Base-by-base conservation (phyloP, 176 grass and related monocot species). In the Zizania latifolia region DNA sequence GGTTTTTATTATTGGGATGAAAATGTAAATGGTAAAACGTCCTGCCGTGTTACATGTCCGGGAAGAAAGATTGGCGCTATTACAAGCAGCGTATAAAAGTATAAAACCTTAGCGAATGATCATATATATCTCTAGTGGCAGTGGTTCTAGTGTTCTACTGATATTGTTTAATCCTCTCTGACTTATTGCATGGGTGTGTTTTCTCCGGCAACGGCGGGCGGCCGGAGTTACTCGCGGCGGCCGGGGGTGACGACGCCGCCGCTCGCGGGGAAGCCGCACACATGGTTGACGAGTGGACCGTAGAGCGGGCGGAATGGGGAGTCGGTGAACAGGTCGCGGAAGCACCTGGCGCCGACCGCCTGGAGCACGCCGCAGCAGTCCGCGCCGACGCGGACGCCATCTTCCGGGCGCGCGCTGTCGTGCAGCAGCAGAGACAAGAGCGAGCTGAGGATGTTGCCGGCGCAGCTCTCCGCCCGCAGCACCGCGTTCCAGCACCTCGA, bases 341-440 rank as follows among this genome's bases (percentile, higher is more conserved):
- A 21, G 70, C 70, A 82, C 34, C 27, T 23, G 27, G 74, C 27
- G 60, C 70, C 60, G 34, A 57, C 9, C 4, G 4, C 4, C 46
- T 34, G 59, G 19, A 82, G 70, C 70, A 64, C 80, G 2, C 15
- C 44, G 60, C 80, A 82, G 70, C 80, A 74, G 19, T 19, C 26
- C 27, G 36, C 9, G 60, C 35, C 6, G 19, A 73, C 79, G 19
- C 12, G 43, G 34, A 7, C 11, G 4, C 0, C 29, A 4, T 10
- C 43, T 3, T 7, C n/a, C 5, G 55, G n/a, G 26, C n/a, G 46
- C 46, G 19, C 46, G 46, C 46, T 17, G 46, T n/a, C 46, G 46
- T 51, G 46, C 6, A 51, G 46, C 46, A 51, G 46, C 17, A 51
- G 6, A 5, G 27, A 58, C 15, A 36, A 46, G 2, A 68, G 27